Conservation (phyloP, 352 stramenopile genomes). For the Elongisporangium prolatum region DNA sequence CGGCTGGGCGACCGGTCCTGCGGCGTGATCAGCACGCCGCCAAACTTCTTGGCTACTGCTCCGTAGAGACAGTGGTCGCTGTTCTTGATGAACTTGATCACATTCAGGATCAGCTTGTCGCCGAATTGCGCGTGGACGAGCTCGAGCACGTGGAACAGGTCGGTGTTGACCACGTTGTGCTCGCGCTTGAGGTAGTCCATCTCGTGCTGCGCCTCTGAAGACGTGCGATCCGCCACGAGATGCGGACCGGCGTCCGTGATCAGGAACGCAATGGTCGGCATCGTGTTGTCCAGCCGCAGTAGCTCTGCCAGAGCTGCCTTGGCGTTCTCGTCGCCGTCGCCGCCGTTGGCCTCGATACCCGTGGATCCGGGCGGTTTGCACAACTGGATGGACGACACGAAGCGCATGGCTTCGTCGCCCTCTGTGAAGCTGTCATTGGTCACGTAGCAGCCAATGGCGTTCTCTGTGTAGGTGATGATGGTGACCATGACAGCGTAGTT, state of each 20-base stretch:
- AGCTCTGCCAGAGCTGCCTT: slow-evolving; percentile 57
- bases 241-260: slow-evolving; percentile 63
- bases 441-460: slow-evolving; percentile 43
- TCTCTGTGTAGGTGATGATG: slow-evolving; percentile 71
- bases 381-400: slow-evolving; percentile 35
- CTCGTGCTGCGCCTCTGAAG: slow-evolving; percentile 34
- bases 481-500: slow-evolving; percentile 56
- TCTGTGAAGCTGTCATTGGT: slow-evolving; percentile 59
- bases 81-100: slow-evolving; percentile 62
- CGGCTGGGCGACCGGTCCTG: slow-evolving; percentile 21
- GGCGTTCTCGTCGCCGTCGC: slow-evolving; percentile 63
- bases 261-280: slow-evolving; percentile 60
- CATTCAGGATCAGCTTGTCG: slow-evolving; percentile 45
- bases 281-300: slow-evolving; percentile 34
- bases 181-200: slow-evolving; percentile 36
- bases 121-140: slow-evolving; percentile 47
- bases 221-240: slow-evolving; percentile 25
- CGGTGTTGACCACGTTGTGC: slow-evolving; percentile 37
- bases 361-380: slow-evolving; percentile 32
- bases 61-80: slow-evolving; percentile 50
- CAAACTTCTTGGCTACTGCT: slow-evolving; percentile 50
- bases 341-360: slow-evolving; percentile 34
- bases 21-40: slow-evolving; percentile 56
- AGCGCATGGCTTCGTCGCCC: slow-evolving; percentile 30
- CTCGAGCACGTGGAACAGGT: slow-evolving; percentile 49